Evolutionary conservation across 129 eudicot species (phyloP).

Genomic region (Tagetes patula): DNA sequence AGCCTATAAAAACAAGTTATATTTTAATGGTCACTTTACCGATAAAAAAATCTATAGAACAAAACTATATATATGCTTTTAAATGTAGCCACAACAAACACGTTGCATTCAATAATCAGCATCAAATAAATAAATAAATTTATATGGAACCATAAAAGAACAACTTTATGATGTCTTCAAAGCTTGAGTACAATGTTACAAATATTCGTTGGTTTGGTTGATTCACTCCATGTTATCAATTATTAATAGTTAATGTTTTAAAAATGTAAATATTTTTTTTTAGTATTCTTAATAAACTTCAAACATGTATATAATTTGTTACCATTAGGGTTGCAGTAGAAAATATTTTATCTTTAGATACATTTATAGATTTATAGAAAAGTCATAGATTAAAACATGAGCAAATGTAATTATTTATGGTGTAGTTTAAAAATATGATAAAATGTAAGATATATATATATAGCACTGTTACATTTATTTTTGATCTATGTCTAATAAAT

Average conservation of each 20-base stretch:
- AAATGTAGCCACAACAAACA: constrained; percentile 10
- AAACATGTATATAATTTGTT: neutral
- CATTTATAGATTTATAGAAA: too few relatives aligned
- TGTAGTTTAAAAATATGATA: too few relatives aligned
- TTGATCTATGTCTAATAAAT: neutral
- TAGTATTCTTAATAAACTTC: neutral
- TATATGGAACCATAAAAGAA: constrained; percentile 1
- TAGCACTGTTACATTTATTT: neutral
- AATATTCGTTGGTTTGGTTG: neutral
- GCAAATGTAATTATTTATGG: too few relatives aligned
- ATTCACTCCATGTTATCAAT: neutral
- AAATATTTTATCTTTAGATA: too few relatives aligned
- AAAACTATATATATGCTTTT: neutral
- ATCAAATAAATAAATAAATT: neutral
- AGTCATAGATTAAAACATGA: too few relatives aligned
- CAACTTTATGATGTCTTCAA: constrained; percentile 5
- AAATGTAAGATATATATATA: too few relatives aligned
- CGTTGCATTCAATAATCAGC: neutral
- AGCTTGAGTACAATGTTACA: neutral
- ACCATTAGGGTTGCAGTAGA: too few relatives aligned
- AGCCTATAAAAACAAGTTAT: neutral
- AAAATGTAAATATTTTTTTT: neutral
- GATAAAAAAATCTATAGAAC: too few relatives aligned
- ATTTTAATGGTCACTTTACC: too few relatives aligned
- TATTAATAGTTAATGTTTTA: neutral